Conservation (phyloP, 2,329 filamentous ascomycete species). For the Nakataea oryzae region DNA sequence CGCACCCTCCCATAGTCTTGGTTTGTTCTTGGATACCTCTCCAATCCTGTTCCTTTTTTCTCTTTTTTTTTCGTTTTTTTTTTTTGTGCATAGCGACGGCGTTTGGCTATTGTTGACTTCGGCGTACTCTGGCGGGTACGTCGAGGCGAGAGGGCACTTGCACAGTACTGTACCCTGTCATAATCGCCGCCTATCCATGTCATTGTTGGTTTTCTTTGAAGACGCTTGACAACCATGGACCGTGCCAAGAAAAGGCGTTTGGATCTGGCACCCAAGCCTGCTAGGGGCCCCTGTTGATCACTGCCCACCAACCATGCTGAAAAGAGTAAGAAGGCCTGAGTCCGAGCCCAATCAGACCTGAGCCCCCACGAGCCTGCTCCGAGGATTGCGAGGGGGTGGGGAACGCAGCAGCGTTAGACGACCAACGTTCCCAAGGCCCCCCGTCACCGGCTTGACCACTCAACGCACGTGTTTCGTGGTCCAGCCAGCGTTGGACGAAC, state of each 20-base stretch:
- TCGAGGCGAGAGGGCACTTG: neutral
- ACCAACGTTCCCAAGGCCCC: no score
- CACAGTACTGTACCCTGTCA: neutral
- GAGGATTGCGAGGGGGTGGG: no score
- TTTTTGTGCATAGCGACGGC: slow-evolving; percentile 5
- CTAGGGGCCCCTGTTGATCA: neutral
- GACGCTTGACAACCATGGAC: neutral
- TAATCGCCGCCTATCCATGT: no score
- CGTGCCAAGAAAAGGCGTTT: neutral
- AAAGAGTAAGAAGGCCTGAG: no score
- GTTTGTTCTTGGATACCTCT: neutral
- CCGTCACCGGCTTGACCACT: no score
- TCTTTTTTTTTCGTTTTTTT: neutral
- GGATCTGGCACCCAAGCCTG: neutral
- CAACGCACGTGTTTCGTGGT: no score
- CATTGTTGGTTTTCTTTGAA: neutral
- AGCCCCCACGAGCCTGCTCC: neutral
- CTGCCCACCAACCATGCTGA: neutral
- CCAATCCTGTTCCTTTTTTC: neutral
- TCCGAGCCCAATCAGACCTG: neutral
- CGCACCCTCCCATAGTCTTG: neutral
- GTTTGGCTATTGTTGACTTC: neutral
- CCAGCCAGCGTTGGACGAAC: no score
- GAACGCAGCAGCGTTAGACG: neutral
- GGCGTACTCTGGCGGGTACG: neutral